Evolutionary conservation across 176 grass and related monocot species (phyloP).

Genomic region (Carex parvula): DNA sequence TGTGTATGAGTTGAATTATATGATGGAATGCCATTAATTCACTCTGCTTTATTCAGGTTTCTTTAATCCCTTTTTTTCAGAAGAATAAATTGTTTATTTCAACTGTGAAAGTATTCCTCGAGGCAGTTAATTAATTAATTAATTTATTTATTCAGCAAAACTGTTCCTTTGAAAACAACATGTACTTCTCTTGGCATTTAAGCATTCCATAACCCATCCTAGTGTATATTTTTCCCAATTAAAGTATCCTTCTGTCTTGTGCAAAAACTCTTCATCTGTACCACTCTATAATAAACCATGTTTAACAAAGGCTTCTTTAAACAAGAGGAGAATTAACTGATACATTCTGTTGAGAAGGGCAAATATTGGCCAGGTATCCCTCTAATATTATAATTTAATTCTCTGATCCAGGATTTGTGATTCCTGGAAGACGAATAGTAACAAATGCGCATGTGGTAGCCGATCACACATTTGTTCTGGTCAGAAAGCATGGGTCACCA

Average conservation of each 20-base stretch:
- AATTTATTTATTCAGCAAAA: neutral
- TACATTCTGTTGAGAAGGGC: neutral
- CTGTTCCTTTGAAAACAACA: neutral
- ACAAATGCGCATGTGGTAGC: slow-evolving; percentile 96
- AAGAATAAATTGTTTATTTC: too few species aligned
- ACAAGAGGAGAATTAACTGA: neutral
- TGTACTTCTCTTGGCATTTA: neutral
- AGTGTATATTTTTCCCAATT: neutral
- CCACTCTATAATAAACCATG: neutral
- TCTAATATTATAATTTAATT: slow-evolving; percentile 13
- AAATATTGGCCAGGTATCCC: neutral
- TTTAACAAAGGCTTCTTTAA: neutral
- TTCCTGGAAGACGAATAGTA: slow-evolving; percentile 60
- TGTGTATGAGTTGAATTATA: neutral
- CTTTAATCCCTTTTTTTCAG: too few species aligned
- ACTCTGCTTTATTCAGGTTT: too few species aligned
- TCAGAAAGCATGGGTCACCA: slow-evolving; percentile 94
- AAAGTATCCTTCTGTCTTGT: neutral
- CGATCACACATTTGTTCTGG: slow-evolving; percentile 95
- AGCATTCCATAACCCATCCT: neutral
- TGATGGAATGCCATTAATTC: neutral
- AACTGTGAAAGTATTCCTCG: neutral
- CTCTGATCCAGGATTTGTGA: slow-evolving; percentile 71
- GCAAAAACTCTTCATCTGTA: neutral
- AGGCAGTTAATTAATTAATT: neutral